Percentiles rank a stretch among this genome's conserved stretches.
Conservation (phyloP, 2,329 filamentous ascomycete genomes). For the Geosmithia morbida region DNA sequence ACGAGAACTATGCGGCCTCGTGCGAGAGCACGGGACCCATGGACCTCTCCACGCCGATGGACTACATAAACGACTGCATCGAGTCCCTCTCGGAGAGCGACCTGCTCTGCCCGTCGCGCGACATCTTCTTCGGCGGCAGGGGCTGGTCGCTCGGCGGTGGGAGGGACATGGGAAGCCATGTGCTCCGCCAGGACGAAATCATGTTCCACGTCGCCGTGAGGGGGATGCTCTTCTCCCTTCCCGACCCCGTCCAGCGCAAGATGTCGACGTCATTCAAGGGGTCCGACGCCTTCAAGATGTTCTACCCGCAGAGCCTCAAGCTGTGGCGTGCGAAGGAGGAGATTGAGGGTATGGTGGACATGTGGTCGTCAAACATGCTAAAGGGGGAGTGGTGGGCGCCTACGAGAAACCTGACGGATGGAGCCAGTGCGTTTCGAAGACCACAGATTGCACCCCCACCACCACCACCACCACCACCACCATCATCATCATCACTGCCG, state of each 20-base stretch:
- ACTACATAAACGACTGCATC: conserved; percentile 73
- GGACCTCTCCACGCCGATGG: conserved; percentile 48
- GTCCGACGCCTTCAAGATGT: conserved; percentile 71
- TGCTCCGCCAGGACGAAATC: conserved; percentile 83
- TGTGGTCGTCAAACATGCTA: conserved; percentile 50
- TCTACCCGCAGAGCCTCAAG: conserved; percentile 74
- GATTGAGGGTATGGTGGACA: conserved; percentile 56
- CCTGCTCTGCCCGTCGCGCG: conserved; percentile 61
- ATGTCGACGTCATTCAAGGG: conserved; percentile 24
- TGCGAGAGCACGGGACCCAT: conserved; percentile 44
- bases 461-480: conserved; percentile 13
- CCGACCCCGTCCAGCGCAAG: conserved; percentile 70
- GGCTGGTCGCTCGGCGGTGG: conserved; percentile 40
- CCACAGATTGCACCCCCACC: conserved; percentile 15
- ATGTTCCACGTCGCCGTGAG: conserved; percentile 82
- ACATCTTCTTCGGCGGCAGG: conserved; percentile 49
- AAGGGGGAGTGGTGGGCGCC: conserved; percentile 29
- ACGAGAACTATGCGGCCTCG: conserved; percentile 86
- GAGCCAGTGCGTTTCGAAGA: conserved; percentile 33
- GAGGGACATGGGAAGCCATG: conserved; percentile 49
- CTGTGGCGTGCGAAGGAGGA: conserved; percentile 78
- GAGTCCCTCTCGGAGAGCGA: conserved; percentile 81
- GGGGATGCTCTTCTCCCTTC: conserved; percentile 73
- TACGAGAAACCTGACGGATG: conserved; percentile 24
- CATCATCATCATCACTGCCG: conserved; percentile 9